Conservation (phyloP, 352 stramenopile genomes). For the Phytopythium sindhum region DNA sequence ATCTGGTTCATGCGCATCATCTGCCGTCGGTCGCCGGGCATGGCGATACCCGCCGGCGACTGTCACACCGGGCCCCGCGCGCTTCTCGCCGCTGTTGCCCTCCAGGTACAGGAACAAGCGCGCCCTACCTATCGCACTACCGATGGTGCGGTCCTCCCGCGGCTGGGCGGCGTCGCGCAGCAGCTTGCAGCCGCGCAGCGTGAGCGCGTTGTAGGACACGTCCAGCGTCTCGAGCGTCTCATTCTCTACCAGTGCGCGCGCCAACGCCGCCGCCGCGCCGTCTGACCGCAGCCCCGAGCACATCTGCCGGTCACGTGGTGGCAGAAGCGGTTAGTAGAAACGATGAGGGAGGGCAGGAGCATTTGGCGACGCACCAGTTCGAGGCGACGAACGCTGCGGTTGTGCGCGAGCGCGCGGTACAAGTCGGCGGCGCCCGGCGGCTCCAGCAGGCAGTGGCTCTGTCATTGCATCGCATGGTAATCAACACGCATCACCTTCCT, state of each 20-base stretch:
- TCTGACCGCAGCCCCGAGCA: constrained; percentile 68
- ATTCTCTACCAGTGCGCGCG: constrained; percentile 43
- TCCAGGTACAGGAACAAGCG: background rate
- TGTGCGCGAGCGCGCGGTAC: constrained; percentile 49
- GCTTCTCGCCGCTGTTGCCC: constrained; percentile 4
- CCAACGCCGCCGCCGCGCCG: constrained; percentile 42
- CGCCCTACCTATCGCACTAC: background rate
- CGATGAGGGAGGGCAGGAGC: background rate
- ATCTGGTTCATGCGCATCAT: background rate
- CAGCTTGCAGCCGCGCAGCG: constrained; percentile 65
- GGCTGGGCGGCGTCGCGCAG: constrained; percentile 45
- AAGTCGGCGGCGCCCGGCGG: constrained; percentile 55
- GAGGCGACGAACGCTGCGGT: constrained; percentile 40
- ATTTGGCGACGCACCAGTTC: constrained; percentile 47
- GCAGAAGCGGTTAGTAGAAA: background rate
- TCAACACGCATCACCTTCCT: background rate
- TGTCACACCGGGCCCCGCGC: background rate
- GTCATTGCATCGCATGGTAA: background rate
- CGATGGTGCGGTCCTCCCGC: constrained; percentile 6
- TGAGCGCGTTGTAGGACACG: constrained; percentile 79
- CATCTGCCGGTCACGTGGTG: constrained; percentile 18
- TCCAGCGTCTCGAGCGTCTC: constrained; percentile 42
- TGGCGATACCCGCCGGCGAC: background rate
- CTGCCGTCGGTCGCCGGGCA: background rate
- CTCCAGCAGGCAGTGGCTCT: constrained; percentile 69